Evolutionary conservation across 2,329 filamentous ascomycete species (phyloP).

Genomic region (Paecilomyces sp.): DNA sequence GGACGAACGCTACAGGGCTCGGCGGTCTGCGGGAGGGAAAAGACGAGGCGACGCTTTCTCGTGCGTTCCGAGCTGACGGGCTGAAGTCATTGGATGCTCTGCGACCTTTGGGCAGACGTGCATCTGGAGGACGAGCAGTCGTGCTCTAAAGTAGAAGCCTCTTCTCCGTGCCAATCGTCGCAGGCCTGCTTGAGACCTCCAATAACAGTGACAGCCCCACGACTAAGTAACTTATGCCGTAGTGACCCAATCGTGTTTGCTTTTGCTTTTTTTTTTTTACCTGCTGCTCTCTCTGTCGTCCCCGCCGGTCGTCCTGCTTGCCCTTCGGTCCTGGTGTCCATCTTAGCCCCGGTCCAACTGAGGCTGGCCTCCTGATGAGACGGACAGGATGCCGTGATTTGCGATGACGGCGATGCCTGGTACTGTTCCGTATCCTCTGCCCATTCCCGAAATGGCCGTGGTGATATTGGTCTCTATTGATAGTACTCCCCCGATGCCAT

Average conservation of each 20-base stretch:
- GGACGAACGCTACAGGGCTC: constrained; percentile 1
- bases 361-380: not conserved
- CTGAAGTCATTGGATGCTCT: constrained; percentile 27
- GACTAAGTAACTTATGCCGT: not conserved
- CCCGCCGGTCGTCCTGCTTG: not conserved
- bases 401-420: not conserved
- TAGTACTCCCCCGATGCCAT: not conserved
- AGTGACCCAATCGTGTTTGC: not conserved
- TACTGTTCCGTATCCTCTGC: not conserved
- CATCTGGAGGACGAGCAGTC: constrained; percentile 11
- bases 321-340: not conserved
- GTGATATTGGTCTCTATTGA: not conserved
- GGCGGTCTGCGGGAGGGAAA: constrained; percentile 22
- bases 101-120: constrained; percentile 25
- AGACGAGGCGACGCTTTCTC: constrained; percentile 26
- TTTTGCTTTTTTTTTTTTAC: not conserved
- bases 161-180: not conserved
- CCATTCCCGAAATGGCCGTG: not conserved
- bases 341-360: not conserved
- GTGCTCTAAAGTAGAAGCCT: constrained; percentile 11
- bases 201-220: not conserved
- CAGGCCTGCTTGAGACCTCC: not conserved
- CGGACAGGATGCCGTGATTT: not conserved
- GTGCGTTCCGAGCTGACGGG: constrained; percentile 20
- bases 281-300: not conserved